Percentiles rank a stretch among this genome's conserved stretches.
Conservation (phyloP, 305 asterid genomes). For the Solanum hybrid region DNA sequence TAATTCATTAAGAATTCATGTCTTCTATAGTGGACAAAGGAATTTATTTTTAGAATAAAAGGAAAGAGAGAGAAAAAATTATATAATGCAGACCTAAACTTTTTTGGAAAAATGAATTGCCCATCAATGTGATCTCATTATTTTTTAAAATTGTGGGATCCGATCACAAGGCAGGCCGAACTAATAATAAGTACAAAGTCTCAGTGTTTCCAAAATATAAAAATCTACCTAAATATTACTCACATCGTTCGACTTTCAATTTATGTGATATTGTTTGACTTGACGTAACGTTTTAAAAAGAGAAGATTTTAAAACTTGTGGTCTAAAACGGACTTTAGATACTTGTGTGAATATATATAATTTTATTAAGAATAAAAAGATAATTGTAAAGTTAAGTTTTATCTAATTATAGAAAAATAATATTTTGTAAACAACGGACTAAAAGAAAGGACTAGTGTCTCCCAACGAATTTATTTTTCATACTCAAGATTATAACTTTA, state of each 20-base stretch:
- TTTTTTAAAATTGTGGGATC: slow-evolving; percentile 14
- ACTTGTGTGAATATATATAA: not conserved
- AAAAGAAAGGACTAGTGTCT: too few relatives aligned
- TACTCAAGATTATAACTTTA: too few relatives aligned
- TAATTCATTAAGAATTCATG: slow-evolving; percentile 1
- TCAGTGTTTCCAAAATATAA: not conserved
- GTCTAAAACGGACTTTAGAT: not conserved
- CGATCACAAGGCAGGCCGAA: slow-evolving; percentile 14
- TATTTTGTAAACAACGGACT: too few relatives aligned
- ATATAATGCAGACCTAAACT: not conserved
- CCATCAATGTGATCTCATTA: slow-evolving; percentile 18
- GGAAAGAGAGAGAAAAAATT: not conserved
- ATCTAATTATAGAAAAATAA: too few relatives aligned
- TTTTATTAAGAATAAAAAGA: too few relatives aligned
- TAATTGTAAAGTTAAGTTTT: too few relatives aligned
- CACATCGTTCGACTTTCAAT: too few relatives aligned
- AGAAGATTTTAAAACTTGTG: not conserved
- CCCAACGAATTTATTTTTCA: too few relatives aligned
- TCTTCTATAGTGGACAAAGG: slow-evolving; percentile 1
- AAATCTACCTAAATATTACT: not conserved
- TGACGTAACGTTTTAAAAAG: too few relatives aligned
- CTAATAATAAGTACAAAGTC: not conserved
- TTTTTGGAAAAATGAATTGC: not conserved
- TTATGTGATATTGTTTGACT: too few relatives aligned
- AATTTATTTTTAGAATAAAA: not conserved